These are phyloP conservation scores for Alliaria petiolata DNA, from an alignment of 345 rosid genomes.

Conservation along the genomic window DNA sequence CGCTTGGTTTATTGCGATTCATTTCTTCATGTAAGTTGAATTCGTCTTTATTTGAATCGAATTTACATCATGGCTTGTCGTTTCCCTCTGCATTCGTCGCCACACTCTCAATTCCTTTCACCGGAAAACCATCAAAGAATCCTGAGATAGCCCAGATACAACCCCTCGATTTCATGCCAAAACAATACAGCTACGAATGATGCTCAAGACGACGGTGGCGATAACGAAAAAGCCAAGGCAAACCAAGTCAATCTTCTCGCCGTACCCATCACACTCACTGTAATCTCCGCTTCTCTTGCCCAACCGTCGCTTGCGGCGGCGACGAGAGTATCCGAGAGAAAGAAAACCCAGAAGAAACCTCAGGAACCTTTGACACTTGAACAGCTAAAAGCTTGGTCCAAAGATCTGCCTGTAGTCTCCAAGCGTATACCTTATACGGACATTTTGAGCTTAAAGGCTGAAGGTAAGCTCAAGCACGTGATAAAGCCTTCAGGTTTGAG, in stretches of 20 bases:
- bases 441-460: constrained; percentile 47
- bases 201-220: constrained; percentile 7
- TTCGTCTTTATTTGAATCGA: not conserved
- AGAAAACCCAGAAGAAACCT: constrained; percentile 50
- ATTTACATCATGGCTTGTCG: constrained; percentile 39
- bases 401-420: constrained; percentile 61
- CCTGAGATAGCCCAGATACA: constrained; percentile 9
- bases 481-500: constrained; percentile 56
- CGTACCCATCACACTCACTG: constrained; percentile 63
- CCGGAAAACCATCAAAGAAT: constrained; percentile 24
- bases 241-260: constrained; percentile 47
- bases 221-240: constrained; percentile 25
- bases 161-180: constrained; percentile 41
- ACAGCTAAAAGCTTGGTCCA: constrained; percentile 73
- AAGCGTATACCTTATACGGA: constrained; percentile 73
- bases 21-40: constrained; percentile 34
- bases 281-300: constrained; percentile 56
- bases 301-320: constrained; percentile 42
- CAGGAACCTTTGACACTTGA: constrained; percentile 61
- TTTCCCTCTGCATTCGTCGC: constrained; percentile 40
- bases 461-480: constrained; percentile 71
- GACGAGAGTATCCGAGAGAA: constrained; percentile 47
- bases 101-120: constrained; percentile 25
- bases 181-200: constrained; percentile 12
- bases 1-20: constrained; percentile 17